Base-by-base conservation (phyloP, 2,329 filamentous ascomycete genomes). In the Acarospora socialis region DNA sequence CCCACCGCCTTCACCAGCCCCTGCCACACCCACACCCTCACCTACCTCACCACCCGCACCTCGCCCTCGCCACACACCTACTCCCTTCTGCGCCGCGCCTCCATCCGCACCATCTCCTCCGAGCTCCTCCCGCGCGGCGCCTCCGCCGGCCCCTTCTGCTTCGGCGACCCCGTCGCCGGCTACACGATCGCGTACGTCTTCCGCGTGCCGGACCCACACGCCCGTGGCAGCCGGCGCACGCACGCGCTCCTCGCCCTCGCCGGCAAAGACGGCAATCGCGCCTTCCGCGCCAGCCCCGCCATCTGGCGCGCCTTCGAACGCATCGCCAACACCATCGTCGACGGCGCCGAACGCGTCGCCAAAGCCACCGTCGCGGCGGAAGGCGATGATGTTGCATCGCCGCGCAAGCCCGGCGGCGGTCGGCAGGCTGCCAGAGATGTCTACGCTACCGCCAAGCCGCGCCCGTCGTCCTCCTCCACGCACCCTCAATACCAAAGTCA, bases 171-270 rank as follows among this genome's bases (percentile, higher is more conserved):
- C 0, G 57, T 57, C 13, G 59, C 64, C 4, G 68, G 68, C 32
- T 70, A 71, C 51, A 71, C 68, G 12, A 67, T 72, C 32, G 67
- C 68, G 24, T 72, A 70, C 45, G 60, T 70, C 23, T 73, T 73
- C 48, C 66, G 67, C 26, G 57, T 73, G 12, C 63, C 65, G 9
- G 68, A 73, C 43, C 66, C 66, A 10, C 62, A 68, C 48, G 67
- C 68, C 7, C 64, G 68, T 34, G 68, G 68, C 21, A 61, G 65
- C 36, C 58, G 63, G 36, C 61, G 68, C 33, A 66, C 61, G 21
- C 73, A 73, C 49, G 68, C 68, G 2, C 55, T 73, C 17, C 58
- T 72, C 31, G 68, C 67, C 8, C 56, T 72, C 32, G 66, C 65
- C 4, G 67, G 67, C 3, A 65, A 63, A 34, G 67, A 71, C 36